Percentiles rank a stretch among this genome's conserved stretches.
These are phyloP conservation scores for Boletus edulis DNA, from an alignment of 768 basidiomycete species.

Conservation along the genomic window DNA sequence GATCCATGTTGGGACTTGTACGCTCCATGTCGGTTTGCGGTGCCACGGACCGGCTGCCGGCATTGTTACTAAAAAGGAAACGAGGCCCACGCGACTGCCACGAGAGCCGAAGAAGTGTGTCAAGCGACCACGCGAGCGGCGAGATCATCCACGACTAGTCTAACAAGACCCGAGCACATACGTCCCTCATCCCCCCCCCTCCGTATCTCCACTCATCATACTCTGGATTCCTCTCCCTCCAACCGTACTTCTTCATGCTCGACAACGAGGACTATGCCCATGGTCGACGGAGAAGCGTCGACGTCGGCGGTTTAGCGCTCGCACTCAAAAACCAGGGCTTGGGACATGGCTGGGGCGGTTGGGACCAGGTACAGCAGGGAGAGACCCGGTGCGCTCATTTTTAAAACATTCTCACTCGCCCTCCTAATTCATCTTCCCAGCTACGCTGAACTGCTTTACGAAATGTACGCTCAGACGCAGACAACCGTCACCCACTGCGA, in stretches of 20 bases:
- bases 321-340: constrained; percentile 61
- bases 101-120: constrained; percentile 35
- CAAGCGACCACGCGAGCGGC: constrained; percentile 36
- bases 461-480: constrained; percentile 81
- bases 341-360: constrained; percentile 71
- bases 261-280: constrained; percentile 28
- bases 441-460: constrained; percentile 80
- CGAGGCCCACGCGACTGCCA: constrained; percentile 31
- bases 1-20: too few relatives aligned
- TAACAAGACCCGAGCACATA: constrained; percentile 17
- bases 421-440: constrained; percentile 32
- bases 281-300: constrained; percentile 71
- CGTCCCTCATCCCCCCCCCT: background rate
- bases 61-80: constrained; percentile 21
- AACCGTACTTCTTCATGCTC: constrained; percentile 18
- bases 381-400: constrained; percentile 45
- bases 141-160: constrained; percentile 24
- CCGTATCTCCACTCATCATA: background rate
- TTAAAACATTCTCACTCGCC: background rate
- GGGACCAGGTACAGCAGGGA: constrained; percentile 48
- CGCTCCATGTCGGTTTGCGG: background rate
- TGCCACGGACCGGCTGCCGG: constrained; percentile 7
- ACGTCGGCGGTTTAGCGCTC: constrained; percentile 84
- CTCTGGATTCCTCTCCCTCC: background rate
- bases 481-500: constrained; percentile 60